Evolutionary conservation across 371 early-diverging fungal species (phyloP).

Genomic region (Rhizomucor pusillus): DNA sequence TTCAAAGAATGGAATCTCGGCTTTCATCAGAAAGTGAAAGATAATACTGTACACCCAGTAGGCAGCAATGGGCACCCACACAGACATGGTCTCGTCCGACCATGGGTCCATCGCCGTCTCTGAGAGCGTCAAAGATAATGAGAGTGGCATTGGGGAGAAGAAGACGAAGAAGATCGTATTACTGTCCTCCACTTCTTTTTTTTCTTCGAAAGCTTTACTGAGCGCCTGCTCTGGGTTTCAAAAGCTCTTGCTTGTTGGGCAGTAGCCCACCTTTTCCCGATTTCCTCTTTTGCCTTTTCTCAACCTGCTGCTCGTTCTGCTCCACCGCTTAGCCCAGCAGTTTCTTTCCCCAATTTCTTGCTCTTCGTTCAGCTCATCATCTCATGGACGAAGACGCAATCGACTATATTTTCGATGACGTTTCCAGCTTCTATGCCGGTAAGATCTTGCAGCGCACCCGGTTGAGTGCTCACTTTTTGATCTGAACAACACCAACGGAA

Average conservation of each 20-base stretch:
- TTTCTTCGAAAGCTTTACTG: neutral
- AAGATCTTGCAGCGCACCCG: conserved; percentile 1
- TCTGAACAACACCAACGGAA: neutral
- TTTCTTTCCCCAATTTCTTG: conserved; percentile 6
- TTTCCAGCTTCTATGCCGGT: conserved; percentile 52
- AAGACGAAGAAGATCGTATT: neutral
- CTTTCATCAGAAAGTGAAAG: conserved; percentile 58
- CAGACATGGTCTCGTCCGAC: conserved; percentile 57
- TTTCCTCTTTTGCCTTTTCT: neutral
- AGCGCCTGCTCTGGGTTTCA: neutral
- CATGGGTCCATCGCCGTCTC: conserved; percentile 18
- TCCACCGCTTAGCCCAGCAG: neutral
- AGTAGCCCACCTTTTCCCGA: neutral
- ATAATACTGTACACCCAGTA: conserved; percentile 73
- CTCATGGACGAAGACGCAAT: conserved; percentile 30
- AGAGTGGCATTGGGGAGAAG: neutral
- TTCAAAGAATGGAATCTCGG: conserved; percentile 64
- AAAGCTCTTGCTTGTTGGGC: neutral
- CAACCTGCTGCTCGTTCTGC: neutral
- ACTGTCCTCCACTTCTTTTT: neutral
- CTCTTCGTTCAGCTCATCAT: neutral
- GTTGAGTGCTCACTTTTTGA: neutral
- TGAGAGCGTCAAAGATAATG: neutral
- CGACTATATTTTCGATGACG: conserved; percentile 45
- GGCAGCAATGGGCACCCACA: conserved; percentile 60